Evolutionary conservation across 257 asterid genomes (phyloP), one percentile per base, ranked within the genome.

Genomic region (Voacanga thouarsii): DNA sequence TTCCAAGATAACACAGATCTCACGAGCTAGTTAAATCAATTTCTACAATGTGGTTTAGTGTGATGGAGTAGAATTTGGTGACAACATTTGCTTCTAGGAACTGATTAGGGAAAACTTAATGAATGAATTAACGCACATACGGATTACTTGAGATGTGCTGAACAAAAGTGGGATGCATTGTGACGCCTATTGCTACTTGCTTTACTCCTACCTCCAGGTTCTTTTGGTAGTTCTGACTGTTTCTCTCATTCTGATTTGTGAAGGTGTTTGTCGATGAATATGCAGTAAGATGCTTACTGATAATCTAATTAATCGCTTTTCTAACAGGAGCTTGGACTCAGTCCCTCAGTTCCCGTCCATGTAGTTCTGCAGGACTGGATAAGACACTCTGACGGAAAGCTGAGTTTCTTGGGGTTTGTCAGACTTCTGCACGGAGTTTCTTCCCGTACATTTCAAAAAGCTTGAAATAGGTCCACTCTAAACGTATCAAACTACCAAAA

Each of bases 321-420:
- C 1, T 6, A 43, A 65, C 87, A 94, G 98, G 98, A 94, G 87
- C 97, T 94, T 15, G 97, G 97, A 51, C 90, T 94, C 1, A 79
- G 91, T 78, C 96, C 97, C 37, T 94, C 98, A 4, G 96, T 94
- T 61, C 97, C 98, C 0, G 91, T 94, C 80, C 97, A 94, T 55
- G 97, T 92, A 80, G 97, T 94, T 43, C 94, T 94, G 45, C 92
- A 94, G 79, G 98, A 94, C 77, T 94, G 98, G 98, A 91, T 94
- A 77, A 80, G 98, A 75, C 98, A 91, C 64, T 84, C 94, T 0
- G 98, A 94, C 1, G 98, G 98, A 72, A 94, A 94, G 85, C 97
- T 94, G 75, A 94, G 98, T 85, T 92, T 94, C 89, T 83, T 92
- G 85, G 98, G 98, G 24, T 92, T 94, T 45, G 96, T 94, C 50